Base-by-base conservation (phyloP, 2,329 filamentous ascomycete species). In the Cladophialophora carrionii region DNA sequence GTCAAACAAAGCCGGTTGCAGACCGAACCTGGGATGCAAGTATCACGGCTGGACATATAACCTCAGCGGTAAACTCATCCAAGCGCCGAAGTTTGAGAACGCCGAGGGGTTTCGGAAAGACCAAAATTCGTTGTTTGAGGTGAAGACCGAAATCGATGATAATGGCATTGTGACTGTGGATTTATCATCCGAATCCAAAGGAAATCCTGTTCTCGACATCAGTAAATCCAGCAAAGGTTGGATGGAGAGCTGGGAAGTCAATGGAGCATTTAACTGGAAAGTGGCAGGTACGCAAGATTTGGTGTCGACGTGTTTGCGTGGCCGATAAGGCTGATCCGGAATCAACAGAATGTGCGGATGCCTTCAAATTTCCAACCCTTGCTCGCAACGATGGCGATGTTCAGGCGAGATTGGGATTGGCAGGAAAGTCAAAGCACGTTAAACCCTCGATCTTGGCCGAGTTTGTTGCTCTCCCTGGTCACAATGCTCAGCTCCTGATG, bases 61-160 rank as follows among this genome's bases (percentile, higher is more conserved):
- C 37, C 37, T 43, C 37, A 17, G 37, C 17, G 37, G 37, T 8
- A 17, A 43, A 3, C 37, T 43, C 37, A 43, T 43, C 17, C n/a
- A 43, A 43, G 37, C 37, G 5, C 37, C 37, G 5, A 43, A 43
- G 17, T 43, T 43, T n/a, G 37, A 43, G 37, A 14, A 43, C 37
- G 37, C 37, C 37, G 37, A n/a, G 17, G 37, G 37, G 17, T 43
- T 43, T n/a, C 37, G 37, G 8, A 43, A 43, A 12, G 37, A 43
- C 37, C 37, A 43, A 43, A 43, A 43, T 14, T n/a, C 37, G 37
- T 43, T 43, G 37, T 43, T 43, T 43, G 37, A 43, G 37, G 37
- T 43, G 17, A 43, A 43, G 37, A 43, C 37, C 7, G 37, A n/a
- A 43, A 43, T 43, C 17, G 37, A 43, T 43, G 17, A 43, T n/a